Percentiles rank a stretch among this genome's conserved stretches.
phyloP scores from a whole-genome alignment of 106 monocot genomes.

The Platanthera zijinensis region DNA sequence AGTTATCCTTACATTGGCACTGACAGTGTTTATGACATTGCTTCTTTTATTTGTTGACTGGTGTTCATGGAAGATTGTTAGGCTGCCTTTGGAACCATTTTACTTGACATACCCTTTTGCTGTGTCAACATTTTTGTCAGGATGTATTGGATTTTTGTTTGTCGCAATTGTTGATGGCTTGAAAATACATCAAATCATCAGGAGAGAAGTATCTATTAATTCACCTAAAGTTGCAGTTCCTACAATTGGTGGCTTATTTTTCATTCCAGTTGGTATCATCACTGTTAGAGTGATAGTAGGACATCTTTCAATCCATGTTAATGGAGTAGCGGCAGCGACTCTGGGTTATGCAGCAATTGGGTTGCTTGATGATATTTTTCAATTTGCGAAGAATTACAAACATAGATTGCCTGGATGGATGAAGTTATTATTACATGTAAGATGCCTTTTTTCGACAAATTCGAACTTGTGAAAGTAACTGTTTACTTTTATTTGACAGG shows the following conservation, averaged over 20 bases:
- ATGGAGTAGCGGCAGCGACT: conserved; percentile 55
- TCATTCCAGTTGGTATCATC: conserved; percentile 70
- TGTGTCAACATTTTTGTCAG: conserved; percentile 54
- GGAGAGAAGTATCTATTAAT: conserved; percentile 36
- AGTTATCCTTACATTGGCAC: conserved; percentile 45
- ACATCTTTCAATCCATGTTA: conserved; percentile 31
- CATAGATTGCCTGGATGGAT: conserved; percentile 45
- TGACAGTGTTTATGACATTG: conserved; percentile 37
- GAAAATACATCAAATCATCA: conserved; percentile 51
- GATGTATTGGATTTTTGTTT: conserved; percentile 61
- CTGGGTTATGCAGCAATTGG: conserved; percentile 60
- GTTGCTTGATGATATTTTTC: conserved; percentile 57
- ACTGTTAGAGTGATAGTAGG: conserved; percentile 40
- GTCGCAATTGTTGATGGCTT: conserved; percentile 55
- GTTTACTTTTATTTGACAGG: not conserved
- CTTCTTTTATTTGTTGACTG: conserved; percentile 77
- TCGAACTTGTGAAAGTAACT: not conserved
- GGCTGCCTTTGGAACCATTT: conserved; percentile 72
- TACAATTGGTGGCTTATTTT: conserved; percentile 85
- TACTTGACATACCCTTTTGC: conserved; percentile 68
- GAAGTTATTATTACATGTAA: conserved; percentile 56
- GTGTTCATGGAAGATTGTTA: conserved; percentile 82
- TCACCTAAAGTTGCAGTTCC: conserved; percentile 35
- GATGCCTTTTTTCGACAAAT: not conserved
- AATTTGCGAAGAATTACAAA: conserved; percentile 20